A percentile compares a stretch with the other conserved stretches of the same genome.
These are phyloP conservation scores for Fragaria ananassa DNA, from an alignment of 306 rosid genomes.

Conservation along the genomic window DNA sequence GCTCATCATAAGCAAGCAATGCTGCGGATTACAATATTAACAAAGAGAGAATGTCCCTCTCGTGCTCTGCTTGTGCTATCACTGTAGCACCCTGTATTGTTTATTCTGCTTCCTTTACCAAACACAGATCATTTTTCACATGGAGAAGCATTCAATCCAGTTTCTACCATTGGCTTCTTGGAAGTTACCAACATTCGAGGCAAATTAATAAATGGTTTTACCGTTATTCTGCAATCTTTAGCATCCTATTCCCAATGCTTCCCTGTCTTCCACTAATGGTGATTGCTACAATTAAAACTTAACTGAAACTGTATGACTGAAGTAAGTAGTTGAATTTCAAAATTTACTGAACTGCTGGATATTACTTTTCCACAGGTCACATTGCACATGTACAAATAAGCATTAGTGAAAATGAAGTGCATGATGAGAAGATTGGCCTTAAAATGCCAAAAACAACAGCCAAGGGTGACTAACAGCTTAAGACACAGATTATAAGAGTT, in stretches of 20 bases:
- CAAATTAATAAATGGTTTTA: neutral
- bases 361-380: neutral
- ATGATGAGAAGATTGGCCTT: neutral
- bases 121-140: neutral
- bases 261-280: neutral
- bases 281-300: neutral
- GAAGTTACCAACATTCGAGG: neutral
- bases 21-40: neutral
- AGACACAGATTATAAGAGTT: neutral
- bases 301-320: neutral
- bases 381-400: neutral
- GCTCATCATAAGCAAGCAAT: neutral
- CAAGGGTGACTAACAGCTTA: neutral
- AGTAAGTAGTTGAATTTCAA: neutral
- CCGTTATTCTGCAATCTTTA: neutral
- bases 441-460: neutral
- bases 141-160: neutral
- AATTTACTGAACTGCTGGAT: neutral
- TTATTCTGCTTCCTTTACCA: neutral
- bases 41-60: constrained; percentile 8
- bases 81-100: neutral
- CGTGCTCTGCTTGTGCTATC: neutral
- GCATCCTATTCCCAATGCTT: neutral
- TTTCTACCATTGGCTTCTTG: neutral
- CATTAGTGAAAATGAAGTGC: neutral